A percentile compares a stretch with the other conserved stretches of the same genome.
Evolutionary conservation across 768 basidiomycete species (phyloP).

Genomic region (Termitomyces titanicus): DNA sequence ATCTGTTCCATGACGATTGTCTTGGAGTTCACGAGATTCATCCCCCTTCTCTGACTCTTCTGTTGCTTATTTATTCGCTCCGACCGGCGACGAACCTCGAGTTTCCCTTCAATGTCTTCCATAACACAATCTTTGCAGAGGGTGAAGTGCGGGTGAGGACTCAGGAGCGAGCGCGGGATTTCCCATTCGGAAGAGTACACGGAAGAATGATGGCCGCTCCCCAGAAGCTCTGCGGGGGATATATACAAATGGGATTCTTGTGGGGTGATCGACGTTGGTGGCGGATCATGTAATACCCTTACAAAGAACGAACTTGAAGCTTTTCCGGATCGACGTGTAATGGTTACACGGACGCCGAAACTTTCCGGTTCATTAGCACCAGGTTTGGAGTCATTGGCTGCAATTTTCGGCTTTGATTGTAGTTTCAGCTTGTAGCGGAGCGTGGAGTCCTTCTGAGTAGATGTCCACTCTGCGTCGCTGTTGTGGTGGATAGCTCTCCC

Average conservation of each 20-base stretch:
- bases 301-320: neutral
- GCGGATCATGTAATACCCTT: slow-evolving; percentile 7
- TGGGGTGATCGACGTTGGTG: slow-evolving; percentile 2
- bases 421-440: slow-evolving; percentile 25
- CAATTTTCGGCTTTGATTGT: neutral
- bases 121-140: slow-evolving; percentile 38
- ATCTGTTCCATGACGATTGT: neutral
- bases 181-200: slow-evolving; percentile 46
- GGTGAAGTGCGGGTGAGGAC: neutral
- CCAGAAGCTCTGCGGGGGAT: slow-evolving; percentile 30
- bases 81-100: neutral
- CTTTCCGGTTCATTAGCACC: too few relatives aligned
- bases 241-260: slow-evolving; percentile 50
- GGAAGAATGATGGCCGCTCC: slow-evolving; percentile 48
- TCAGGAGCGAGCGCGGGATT: slow-evolving; percentile 5
- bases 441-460: slow-evolving; percentile 22
- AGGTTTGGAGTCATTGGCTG: too few relatives aligned
- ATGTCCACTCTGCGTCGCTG: slow-evolving; percentile 18
- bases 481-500: neutral
- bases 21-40: neutral
- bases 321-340: neutral
- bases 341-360: too few relatives aligned
- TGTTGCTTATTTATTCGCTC: neutral
- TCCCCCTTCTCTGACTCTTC: neutral
- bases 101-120: slow-evolving; percentile 16